Conservation (phyloP, 139 green algal genomes). For the Astrephomene gubernaculifera region DNA sequence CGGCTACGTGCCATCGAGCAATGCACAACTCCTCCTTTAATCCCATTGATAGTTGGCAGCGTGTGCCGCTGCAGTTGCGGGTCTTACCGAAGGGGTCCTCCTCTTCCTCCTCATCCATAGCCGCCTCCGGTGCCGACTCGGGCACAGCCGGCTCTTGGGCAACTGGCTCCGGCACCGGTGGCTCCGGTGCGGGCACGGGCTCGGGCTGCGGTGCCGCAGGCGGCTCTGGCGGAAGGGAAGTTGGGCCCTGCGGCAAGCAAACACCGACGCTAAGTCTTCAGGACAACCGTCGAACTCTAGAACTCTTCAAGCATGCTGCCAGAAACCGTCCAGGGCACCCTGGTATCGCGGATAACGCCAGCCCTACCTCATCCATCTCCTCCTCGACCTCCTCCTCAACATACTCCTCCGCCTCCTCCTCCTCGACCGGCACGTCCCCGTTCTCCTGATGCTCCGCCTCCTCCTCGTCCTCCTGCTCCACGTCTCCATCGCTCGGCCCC, state of each 20-base stretch:
- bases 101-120: slow-evolving; percentile 32
- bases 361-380: slow-evolving; percentile 34
- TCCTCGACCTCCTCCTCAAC: slow-evolving; percentile 65
- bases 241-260: no score
- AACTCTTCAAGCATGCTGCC: no score
- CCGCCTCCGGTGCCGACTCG: neutral
- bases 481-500: neutral
- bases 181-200: neutral
- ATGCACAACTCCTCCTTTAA: no score
- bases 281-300: no score
- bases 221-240: neutral
- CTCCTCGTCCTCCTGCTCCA: slow-evolving; percentile 15
- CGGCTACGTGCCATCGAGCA: no score
- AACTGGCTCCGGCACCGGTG: neutral
- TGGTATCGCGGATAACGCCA: no score
- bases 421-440: slow-evolving; percentile 13
- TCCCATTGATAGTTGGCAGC: no score
- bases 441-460: slow-evolving; percentile 13
- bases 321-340: no score
- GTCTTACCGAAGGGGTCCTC: slow-evolving; percentile 43
- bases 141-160: slow-evolving; percentile 1
- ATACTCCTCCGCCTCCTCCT: slow-evolving; percentile 44
- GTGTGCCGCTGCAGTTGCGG: no score
- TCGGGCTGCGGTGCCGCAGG: slow-evolving; percentile 1
- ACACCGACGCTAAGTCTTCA: no score